Base-by-base conservation (phyloP, 192 early-diverging fungal species). In the Rhizoclosmatium sp. region DNA sequence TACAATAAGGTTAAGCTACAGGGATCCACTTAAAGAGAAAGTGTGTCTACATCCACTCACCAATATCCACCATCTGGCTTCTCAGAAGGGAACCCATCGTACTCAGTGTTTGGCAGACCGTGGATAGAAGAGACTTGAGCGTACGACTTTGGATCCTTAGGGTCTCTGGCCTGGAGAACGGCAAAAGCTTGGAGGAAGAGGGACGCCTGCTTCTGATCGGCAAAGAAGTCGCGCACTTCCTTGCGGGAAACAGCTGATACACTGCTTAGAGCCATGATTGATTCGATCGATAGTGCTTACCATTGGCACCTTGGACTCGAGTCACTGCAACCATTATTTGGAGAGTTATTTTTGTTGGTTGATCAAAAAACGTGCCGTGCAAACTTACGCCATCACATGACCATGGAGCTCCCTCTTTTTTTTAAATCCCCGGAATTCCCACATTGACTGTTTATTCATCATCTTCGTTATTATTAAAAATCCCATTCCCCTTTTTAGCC, bases 401-500 rank as follows among this genome's bases (percentile, higher is more conserved):
- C 31, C 0, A 31, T 31, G 31, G 31, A 31, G 31, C 31, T 31
- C 31, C 31, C 31, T 31, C 31, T 0, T 31, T 31, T 31, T 31
- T 31, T 31, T 31, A 31, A 31, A 31, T 31, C 31, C 31, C 31
- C 31, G 31, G 31, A 31, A 31, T 31, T 31, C 31, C 31, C 31
- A 31, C 31, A 31, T 31, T 0, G 31, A 31, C 31, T 31, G 31
- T 31, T 31, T 31, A 31, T 31, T 31, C 31, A 31, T 31, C 31
- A 31, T 31, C 31, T 41, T 65, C 62, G 62, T 65, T 3, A 40
- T 65, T 41, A 14, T 39, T 41, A 39, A 65, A 65, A 12, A 65
- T 83, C 12, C 41, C 62, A 59, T 21, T 59, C 31, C 62, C 62
- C 78, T 87, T 89, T 70, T 86, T 89, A 3, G 90, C 80, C 68